phyloP scores from a whole-genome alignment of 768 basidiomycete genomes.

The Cystofilobasidium bisporidii region DNA sequence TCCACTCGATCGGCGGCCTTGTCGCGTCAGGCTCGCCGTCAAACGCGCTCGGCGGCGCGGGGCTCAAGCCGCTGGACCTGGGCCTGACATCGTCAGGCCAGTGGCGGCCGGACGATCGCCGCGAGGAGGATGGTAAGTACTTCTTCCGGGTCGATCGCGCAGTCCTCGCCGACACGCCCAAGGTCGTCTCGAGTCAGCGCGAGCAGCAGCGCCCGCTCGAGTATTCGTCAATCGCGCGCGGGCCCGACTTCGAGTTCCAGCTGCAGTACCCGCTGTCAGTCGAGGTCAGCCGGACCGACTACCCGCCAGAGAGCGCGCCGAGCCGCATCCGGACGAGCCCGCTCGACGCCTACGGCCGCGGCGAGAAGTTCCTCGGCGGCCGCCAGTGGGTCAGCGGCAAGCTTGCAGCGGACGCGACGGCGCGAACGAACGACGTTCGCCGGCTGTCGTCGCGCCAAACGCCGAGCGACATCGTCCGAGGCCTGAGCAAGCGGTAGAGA shows the following conservation, averaged over 20 bases:
- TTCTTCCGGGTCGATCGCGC: background rate
- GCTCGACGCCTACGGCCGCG: slow-evolving; percentile 7
- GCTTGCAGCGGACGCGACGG: background rate
- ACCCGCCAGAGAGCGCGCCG: background rate
- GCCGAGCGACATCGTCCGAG: background rate
- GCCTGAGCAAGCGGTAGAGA: background rate
- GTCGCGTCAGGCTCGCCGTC: background rate
- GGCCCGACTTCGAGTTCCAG: slow-evolving; percentile 14
- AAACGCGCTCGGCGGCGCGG: background rate
- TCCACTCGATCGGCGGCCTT: slow-evolving; percentile 1
- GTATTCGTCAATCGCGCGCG: background rate
- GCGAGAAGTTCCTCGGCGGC: background rate
- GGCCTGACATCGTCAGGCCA: background rate
- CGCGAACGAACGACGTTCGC: background rate
- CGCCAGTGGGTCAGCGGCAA: background rate
- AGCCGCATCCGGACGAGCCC: background rate
- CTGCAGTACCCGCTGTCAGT: background rate
- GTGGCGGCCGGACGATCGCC: background rate
- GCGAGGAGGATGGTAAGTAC: background rate
- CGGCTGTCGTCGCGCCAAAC: background rate
- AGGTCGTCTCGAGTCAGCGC: background rate
- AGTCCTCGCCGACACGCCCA: background rate
- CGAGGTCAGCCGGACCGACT: background rate
- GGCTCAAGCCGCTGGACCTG: slow-evolving; percentile 2
- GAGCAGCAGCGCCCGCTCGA: background rate